Conservation (phyloP, 352 stramenopile species). For the Plasmopara viticola region DNA sequence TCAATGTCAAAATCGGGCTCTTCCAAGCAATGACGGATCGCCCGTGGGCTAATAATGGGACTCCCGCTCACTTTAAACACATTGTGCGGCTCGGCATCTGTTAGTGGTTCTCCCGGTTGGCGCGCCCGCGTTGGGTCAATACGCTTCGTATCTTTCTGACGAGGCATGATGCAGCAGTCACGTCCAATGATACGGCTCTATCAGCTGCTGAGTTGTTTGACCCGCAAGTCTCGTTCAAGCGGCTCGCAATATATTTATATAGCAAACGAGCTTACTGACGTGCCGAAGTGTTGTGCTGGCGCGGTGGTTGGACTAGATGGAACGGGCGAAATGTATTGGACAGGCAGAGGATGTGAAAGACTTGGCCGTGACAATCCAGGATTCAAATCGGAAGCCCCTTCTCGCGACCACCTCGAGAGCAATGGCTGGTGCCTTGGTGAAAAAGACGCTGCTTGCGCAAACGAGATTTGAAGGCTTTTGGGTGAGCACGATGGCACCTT, state of each 20-base stretch:
- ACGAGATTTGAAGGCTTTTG: slow-evolving; percentile 7
- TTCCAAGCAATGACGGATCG: slow-evolving; percentile 56
- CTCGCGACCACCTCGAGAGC: slow-evolving; percentile 3
- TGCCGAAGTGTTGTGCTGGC: slow-evolving; percentile 3
- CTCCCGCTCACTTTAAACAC: slow-evolving; percentile 56
- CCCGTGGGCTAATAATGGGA: slow-evolving; percentile 60
- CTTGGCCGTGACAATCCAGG: slow-evolving; percentile 13
- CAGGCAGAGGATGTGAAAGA: slow-evolving; percentile 20
- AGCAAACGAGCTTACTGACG: not conserved
- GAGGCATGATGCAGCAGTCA: slow-evolving; percentile 28
- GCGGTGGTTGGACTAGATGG: slow-evolving; percentile 20
- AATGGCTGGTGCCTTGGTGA: slow-evolving; percentile 1
- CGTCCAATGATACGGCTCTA: slow-evolving; percentile 2
- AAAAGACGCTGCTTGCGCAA: slow-evolving; percentile 1
- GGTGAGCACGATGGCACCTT: slow-evolving; percentile 1
- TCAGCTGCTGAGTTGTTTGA: slow-evolving; percentile 19
- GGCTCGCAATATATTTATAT: not conserved
- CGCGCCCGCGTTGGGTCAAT: slow-evolving; percentile 32
- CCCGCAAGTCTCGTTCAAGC: not conserved
- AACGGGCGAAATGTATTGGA: slow-evolving; percentile 7
- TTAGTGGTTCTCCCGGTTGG: slow-evolving; percentile 14
- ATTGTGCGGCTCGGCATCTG: slow-evolving; percentile 34
- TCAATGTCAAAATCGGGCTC: slow-evolving; percentile 49
- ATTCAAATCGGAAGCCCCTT: not conserved
- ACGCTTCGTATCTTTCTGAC: slow-evolving; percentile 51